Evolutionary conservation across 2,329 filamentous ascomycete species (phyloP), one percentile per base, ranked within the genome.

Genomic region (Ophiocordyceps unilateralis): DNA sequence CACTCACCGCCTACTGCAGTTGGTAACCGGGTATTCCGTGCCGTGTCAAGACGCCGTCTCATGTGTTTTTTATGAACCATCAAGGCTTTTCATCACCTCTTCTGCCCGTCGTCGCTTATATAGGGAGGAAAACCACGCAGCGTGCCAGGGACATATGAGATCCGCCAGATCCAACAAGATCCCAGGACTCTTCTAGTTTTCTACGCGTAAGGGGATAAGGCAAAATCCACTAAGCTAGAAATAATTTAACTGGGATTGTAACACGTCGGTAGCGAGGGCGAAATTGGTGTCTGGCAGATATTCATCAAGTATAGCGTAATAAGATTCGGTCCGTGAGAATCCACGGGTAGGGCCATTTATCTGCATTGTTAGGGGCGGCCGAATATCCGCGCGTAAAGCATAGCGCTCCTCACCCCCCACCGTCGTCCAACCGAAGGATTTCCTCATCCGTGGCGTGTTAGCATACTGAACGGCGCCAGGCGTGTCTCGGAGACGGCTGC

Each of bases 181-280:
- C 9, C 34, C 41, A 21, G 23, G 24, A 20, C 41, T 9, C 24
- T 43, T 43, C 36, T 34, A 43, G 23, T 43, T 43, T 19, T 38
- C 41, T 28, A 15, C 15, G n/a, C 41, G 32, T 14, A 24, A 22
- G 4, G 41, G 41, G 20, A 42, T 32, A 17, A 42, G 15, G 19
- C 41, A 42, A 17, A 43, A 43, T 17, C 34, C 36, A 39, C 22
- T 11, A 36, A 43, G 41, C 41, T 24, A 39, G 24, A 43, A 39
- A 17, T 39, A 32, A 15, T 39, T 34, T 17, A 43, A 22, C 22
- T 39, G 19, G 22, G 32, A 19, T 21, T 43, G 41, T 10, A 43
- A 12, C 10, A 22, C 41, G 17, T 30, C 34, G 20, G 34, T 11
- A 30, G n/a, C 19, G 10, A 42, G 21, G n/a, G 34, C 41, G n/a